Evolutionary conservation across 2,329 filamentous ascomycete species (phyloP).

Genomic region (Xylariaceae sp.): DNA sequence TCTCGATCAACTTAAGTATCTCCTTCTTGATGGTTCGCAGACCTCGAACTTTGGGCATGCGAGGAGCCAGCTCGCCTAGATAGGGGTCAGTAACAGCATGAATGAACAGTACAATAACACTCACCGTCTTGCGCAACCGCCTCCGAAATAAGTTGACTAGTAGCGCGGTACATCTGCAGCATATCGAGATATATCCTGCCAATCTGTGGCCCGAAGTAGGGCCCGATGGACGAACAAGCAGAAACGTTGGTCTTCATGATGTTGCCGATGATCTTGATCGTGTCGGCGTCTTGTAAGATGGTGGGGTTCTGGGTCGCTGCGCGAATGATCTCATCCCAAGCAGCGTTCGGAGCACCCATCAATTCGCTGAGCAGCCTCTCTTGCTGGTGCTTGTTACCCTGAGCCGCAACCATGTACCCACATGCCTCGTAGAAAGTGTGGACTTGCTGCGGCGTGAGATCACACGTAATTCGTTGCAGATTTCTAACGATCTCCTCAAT

Average conservation of each 20-base stretch:
- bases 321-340: constrained; percentile 93
- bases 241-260: constrained; percentile 99
- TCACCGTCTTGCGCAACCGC: constrained; percentile 79
- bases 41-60: constrained; percentile 94
- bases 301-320: constrained; percentile 79
- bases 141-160: constrained; percentile 93
- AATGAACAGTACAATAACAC: constrained; percentile 9
- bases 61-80: constrained; percentile 82
- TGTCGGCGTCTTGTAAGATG: constrained; percentile 86
- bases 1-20: constrained; percentile 96
- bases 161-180: constrained; percentile 97
- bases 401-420: constrained; percentile 97
- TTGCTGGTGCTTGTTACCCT: constrained; percentile 91
- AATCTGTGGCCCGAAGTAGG: constrained; percentile 97
- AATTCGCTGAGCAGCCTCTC: constrained; percentile 86
- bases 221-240: constrained; percentile 93
- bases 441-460: constrained; percentile 92
- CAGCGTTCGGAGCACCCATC: constrained; percentile 89
- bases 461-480: constrained; percentile 91
- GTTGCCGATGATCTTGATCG: constrained; percentile 97
- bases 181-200: constrained; percentile 97
- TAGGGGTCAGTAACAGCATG: constrained; percentile 27
- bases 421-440: constrained; percentile 99
- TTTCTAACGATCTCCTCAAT: constrained; percentile 98
- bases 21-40: constrained; percentile 98